phyloP scores from a whole-genome alignment of 192 early-diverging fungal genomes.

The Rhizoclosmatium sp. region DNA sequence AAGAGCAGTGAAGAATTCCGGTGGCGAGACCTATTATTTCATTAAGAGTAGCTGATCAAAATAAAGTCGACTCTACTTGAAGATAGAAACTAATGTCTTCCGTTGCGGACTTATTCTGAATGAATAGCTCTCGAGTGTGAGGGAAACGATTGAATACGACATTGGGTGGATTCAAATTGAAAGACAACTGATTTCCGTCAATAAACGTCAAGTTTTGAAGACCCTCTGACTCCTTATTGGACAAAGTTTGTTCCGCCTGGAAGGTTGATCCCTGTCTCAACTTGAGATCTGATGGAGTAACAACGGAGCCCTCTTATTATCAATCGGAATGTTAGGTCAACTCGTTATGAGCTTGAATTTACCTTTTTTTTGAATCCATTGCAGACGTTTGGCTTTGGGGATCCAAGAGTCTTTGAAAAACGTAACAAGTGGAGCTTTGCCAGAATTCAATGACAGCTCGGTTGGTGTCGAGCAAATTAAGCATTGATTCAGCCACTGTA shows the following conservation, averaged over 20 bases:
- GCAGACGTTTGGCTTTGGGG: not conserved
- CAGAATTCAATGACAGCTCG: not conserved
- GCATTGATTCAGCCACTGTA: not conserved
- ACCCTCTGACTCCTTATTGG: not conserved
- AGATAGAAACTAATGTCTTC: slow-evolving; percentile 46
- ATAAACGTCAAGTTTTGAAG: slow-evolving; percentile 12
- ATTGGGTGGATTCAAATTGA: slow-evolving; percentile 53
- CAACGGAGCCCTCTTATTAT: no score
- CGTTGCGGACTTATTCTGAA: slow-evolving; percentile 55
- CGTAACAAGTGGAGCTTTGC: not conserved
- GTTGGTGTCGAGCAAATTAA: not conserved
- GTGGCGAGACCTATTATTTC: slow-evolving; percentile 41
- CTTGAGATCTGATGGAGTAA: not conserved
- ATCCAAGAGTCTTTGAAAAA: slow-evolving; percentile 26
- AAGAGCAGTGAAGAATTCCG: slow-evolving; percentile 47
- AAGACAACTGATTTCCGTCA: slow-evolving; percentile 43
- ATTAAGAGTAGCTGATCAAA: not conserved
- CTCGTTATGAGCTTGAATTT: no score
- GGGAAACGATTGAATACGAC: slow-evolving; percentile 54
- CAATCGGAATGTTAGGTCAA: no score
- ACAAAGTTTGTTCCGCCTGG: not conserved
- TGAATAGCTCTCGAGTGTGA: slow-evolving; percentile 44
- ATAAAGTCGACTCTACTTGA: slow-evolving; percentile 34
- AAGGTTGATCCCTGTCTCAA: not conserved
- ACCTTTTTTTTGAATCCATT: not conserved